Evolutionary conservation across 129 eudicot species (phyloP), one percentile per base, ranked within the genome.

Genomic region (Apium graveolens): DNA sequence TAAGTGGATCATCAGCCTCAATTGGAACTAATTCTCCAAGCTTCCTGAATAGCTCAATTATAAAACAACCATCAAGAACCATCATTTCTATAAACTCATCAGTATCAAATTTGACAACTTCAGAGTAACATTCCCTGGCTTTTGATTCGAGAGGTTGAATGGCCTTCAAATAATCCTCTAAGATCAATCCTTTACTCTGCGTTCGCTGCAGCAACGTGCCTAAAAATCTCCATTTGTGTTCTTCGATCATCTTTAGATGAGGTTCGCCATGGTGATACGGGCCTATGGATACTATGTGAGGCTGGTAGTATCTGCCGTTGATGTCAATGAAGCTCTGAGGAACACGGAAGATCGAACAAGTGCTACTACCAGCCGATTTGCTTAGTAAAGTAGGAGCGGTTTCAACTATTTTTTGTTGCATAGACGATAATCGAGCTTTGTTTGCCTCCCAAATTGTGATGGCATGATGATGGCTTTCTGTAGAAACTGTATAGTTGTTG

Each of bases 1-100:
- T 5, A 37, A 93, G 81, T 4, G 98, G 97, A 82, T 93, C 98
- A 27, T 83, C 82, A 0, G 78, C 78, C 3, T 93, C 93, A 31
- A 63, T 65, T 42, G 80, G 63, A 14, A 85, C 88, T 65, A 85
- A 11, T 1, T 79, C 83, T 11, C 81, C 89, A 26, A 85, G 43
- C 49, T 82, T 91, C 41, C 97, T 46, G 69, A 93, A 88, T 26
- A 93, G 80, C 78, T 93, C 98, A 7, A 93, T 80, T 7, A 93
- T 72, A 57, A 93, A 93, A n/a, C 97, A 93, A 43, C 98, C 98
- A 55, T 93, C 98, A 0, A 93, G 84, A 2, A 91, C 98, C 87
- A 93, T 24, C 92, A 93, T 89, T 73, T 93, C 97, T 11, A 88
- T 48, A 42, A 89, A 85, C 70, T 93, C 97, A 34, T 87, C 90